Evolutionary conservation across 2,329 filamentous ascomycete genomes (phyloP).

Genomic region (Aspergillus sp.): DNA sequence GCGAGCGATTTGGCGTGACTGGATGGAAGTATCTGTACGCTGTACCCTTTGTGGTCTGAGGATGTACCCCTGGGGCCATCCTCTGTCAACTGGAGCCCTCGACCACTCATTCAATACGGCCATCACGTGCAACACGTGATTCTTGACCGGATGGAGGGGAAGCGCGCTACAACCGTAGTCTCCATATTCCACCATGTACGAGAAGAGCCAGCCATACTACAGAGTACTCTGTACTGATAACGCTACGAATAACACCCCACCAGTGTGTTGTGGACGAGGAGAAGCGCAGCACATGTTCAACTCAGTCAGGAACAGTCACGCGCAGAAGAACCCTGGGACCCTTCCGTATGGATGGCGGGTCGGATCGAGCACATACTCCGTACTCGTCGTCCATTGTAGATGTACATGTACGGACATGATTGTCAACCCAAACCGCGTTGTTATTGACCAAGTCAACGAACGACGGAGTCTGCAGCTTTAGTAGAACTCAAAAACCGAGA

Average conservation of each 20-base stretch:
- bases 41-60: not conserved
- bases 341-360: constrained; percentile 13
- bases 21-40: not conserved
- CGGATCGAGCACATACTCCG: not conserved
- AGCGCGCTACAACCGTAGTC: not conserved
- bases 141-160: not conserved
- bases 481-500: no score
- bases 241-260: no score
- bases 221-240: no score
- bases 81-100: not conserved
- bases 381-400: no score
- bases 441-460: no score
- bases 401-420: no score
- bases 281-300: not conserved
- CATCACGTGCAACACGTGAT: not conserved
- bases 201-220: not conserved
- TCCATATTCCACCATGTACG: no score
- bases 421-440: no score
- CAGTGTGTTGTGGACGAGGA: no score
- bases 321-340: constrained; percentile 13
- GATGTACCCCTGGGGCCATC: no score
- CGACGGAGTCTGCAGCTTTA: no score
- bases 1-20: not conserved
- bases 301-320: constrained; percentile 1
- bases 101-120: not conserved